Conservation (phyloP, 75 land plant genomes). For the Sequoia sempervirens region DNA sequence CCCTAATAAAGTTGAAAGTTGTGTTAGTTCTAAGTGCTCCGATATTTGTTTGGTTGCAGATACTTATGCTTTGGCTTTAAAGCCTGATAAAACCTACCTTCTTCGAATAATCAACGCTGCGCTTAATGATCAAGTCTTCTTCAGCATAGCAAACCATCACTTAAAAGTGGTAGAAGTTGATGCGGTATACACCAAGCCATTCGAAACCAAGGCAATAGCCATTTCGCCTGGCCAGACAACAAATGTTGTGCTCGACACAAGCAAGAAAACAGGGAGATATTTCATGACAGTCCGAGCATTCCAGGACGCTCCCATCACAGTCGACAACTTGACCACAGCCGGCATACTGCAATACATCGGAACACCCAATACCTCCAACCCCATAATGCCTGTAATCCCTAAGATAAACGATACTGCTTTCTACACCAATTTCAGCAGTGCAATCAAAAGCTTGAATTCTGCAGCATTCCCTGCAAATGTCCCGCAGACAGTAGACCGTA, state of each 20-base stretch:
- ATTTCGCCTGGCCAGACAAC: conserved; percentile 6
- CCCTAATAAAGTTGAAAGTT: too few species aligned
- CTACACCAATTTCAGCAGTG: conserved; percentile 20
- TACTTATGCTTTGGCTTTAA: conserved; percentile 30
- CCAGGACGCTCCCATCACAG: conserved; percentile 23
- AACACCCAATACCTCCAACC: not conserved
- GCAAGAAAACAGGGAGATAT: conserved; percentile 8
- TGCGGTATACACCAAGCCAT: conserved; percentile 13
- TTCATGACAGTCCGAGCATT: conserved; percentile 23
- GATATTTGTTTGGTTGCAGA: conserved; percentile 19
- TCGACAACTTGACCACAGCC: conserved; percentile 38
- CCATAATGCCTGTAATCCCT: conserved; percentile 28
- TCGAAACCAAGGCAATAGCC: not conserved
- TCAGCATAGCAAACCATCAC: conserved; percentile 15
- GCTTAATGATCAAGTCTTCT: conserved; percentile 34
- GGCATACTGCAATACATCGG: conserved; percentile 33
- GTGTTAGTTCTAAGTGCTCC: too few species aligned
- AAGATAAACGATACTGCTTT: conserved; percentile 39
- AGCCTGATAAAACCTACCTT: conserved; percentile 35
- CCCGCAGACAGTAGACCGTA: conserved; percentile 46
- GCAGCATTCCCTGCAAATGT: conserved; percentile 43
- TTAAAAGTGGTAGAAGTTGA: conserved; percentile 20
- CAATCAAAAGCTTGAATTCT: conserved; percentile 39
- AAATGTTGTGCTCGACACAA: conserved; percentile 6
- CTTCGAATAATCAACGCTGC: conserved; percentile 45